phyloP scores from a whole-genome alignment of 2,329 filamentous ascomycete genomes.

The Trichophyton mentagrophytes region DNA sequence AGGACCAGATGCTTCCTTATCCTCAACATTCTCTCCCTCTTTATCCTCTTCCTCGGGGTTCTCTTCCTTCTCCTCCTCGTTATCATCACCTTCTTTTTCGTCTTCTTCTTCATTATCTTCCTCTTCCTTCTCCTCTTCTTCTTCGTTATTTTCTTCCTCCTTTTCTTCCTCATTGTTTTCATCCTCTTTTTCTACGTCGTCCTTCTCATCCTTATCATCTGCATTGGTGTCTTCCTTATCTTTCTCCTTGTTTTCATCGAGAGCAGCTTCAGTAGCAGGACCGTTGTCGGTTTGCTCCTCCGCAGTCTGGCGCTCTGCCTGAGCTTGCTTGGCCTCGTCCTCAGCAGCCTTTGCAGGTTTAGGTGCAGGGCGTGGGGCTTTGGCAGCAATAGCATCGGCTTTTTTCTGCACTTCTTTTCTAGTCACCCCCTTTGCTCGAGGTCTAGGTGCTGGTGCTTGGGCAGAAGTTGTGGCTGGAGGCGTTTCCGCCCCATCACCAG shows the following conservation, averaged over 20 bases:
- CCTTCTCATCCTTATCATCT: not conserved
- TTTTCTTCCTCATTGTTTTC: not conserved
- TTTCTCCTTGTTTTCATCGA: not conserved
- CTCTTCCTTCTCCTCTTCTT: not conserved
- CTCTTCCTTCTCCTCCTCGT: slow-evolving; percentile 31
- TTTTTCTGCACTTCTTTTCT: slow-evolving; percentile 46
- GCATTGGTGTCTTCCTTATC: not conserved
- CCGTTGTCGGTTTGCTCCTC: not conserved
- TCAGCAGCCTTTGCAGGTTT: slow-evolving; percentile 7
- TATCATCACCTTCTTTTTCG: slow-evolving; percentile 6
- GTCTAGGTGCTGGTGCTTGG: slow-evolving; percentile 15
- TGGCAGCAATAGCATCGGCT: slow-evolving; percentile 44
- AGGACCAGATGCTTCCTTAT: slow-evolving; percentile 32
- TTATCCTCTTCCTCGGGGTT: slow-evolving; percentile 32
- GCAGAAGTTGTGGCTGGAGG: slow-evolving; percentile 11
- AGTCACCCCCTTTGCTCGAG: slow-evolving; percentile 46
- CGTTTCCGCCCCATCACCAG: slow-evolving; percentile 10
- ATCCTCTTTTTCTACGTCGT: not conserved
- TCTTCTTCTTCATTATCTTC: not conserved
- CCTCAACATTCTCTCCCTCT: slow-evolving; percentile 26
- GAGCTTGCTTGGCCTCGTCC: slow-evolving; percentile 7
- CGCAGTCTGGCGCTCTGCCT: not conserved
- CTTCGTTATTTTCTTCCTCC: not conserved
- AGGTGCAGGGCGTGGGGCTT: slow-evolving; percentile 14
- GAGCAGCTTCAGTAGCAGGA: not conserved